phyloP scores from a whole-genome alignment of 1,284 basidiomycete genomes.

The Leccinum pallidistipes region DNA sequence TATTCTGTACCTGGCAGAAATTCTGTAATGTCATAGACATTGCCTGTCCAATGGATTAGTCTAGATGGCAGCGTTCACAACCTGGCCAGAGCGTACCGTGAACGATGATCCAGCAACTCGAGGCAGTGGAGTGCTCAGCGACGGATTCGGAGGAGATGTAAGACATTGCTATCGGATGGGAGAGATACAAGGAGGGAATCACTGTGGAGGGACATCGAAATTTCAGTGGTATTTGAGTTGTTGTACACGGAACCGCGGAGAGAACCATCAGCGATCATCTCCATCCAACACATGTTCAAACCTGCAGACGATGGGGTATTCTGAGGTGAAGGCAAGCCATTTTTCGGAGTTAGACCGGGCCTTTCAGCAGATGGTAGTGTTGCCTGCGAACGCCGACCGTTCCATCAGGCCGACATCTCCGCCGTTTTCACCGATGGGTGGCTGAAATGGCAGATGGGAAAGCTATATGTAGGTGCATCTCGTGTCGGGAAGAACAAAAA shows the following conservation, averaged over 20 bases:
- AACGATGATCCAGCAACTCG: slow-evolving; percentile 73
- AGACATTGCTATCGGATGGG: slow-evolving; percentile 14
- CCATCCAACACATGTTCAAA: slow-evolving; percentile 3
- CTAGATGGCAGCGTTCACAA: background rate
- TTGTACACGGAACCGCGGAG: slow-evolving; percentile 19
- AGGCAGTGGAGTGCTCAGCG: slow-evolving; percentile 42
- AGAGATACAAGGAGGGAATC: background rate
- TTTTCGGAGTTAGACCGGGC: slow-evolving; percentile 29
- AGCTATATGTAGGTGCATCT: background rate
- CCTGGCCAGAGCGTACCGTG: slow-evolving; percentile 46
- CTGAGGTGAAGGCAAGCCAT: background rate
- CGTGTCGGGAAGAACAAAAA: background rate
- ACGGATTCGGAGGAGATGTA: slow-evolving; percentile 34
- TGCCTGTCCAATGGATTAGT: slow-evolving; percentile 37
- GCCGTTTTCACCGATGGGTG: background rate
- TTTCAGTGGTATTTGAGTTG: slow-evolving; percentile 15
- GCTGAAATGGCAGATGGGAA: background rate
- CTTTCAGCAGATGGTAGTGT: background rate
- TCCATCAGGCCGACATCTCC: background rate
- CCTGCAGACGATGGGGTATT: background rate
- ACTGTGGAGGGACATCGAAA: background rate
- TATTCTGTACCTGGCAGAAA: slow-evolving; percentile 52
- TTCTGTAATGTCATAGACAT: slow-evolving; percentile 73
- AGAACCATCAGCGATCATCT: slow-evolving; percentile 5
- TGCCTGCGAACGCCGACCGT: background rate